Evolutionary conservation across 495 filamentous ascomycete genomes (phyloP).

Genomic region (Xylaria palmicola): DNA sequence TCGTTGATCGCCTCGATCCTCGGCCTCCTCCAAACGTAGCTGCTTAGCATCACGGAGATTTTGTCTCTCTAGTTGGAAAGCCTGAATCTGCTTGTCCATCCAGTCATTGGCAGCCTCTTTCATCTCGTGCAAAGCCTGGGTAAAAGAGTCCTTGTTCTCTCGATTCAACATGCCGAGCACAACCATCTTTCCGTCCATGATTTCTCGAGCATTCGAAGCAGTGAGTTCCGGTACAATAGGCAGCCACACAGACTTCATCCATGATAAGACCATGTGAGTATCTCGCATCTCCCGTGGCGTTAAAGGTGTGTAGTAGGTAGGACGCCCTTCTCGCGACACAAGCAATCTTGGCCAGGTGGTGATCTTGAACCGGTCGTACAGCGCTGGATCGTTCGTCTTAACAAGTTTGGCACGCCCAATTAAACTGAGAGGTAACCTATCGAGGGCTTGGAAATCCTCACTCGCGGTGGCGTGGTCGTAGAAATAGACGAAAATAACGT

Average conservation of each 20-base stretch:
- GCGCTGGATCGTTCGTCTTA: constrained; percentile 71
- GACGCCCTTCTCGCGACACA: constrained; percentile 82
- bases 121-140: constrained; percentile 77
- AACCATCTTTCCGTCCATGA: constrained; percentile 91
- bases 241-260: constrained; percentile 96
- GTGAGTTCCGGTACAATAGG: constrained; percentile 97
- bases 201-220: constrained; percentile 83
- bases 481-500: constrained; percentile 95
- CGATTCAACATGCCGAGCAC: constrained; percentile 87
- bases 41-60: constrained; percentile 93
- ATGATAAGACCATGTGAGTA: constrained; percentile 71
- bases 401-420: constrained; percentile 91
- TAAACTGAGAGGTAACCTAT: constrained; percentile 78
- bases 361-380: constrained; percentile 85
- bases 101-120: constrained; percentile 95
- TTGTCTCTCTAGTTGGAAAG: constrained; percentile 87
- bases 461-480: constrained; percentile 91
- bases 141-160: constrained; percentile 75
- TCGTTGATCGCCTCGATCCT: constrained; percentile 88
- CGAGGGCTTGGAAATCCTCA: constrained; percentile 88
- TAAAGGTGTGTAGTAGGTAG: constrained; percentile 82
- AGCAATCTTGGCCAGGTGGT: constrained; percentile 91
- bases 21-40: constrained; percentile 90
- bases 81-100: constrained; percentile 91
- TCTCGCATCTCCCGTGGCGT: constrained; percentile 89